These are phyloP conservation scores for Paragyromitra xinjiangensis DNA, from an alignment of 495 filamentous ascomycete genomes.

Conservation along the genomic window DNA sequence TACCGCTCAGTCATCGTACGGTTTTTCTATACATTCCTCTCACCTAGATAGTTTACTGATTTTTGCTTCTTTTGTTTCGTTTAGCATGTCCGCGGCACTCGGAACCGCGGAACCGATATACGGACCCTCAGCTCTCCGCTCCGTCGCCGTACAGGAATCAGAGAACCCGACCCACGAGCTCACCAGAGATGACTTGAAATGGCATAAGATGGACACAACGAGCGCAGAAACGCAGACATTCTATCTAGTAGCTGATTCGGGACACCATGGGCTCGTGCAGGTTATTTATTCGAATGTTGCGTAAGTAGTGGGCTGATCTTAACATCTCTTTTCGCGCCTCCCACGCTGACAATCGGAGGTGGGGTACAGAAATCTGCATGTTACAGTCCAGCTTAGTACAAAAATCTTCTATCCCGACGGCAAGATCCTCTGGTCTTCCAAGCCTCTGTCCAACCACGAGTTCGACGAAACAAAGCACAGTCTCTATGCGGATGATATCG, in stretches of 20 bases:
- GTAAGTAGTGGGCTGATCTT: conserved; percentile 66
- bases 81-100: conserved; percentile 85
- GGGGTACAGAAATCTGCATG: conserved; percentile 77
- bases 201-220: conserved; percentile 81
- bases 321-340: background rate
- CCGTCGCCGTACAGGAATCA: conserved; percentile 81
- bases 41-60: conserved; percentile 1
- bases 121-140: conserved; percentile 85
- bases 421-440: conserved; percentile 81
- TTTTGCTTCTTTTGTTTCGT: conserved; percentile 16
- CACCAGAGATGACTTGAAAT: conserved; percentile 79
- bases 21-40: background rate
- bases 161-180: conserved; percentile 81
- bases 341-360: background rate
- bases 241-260: conserved; percentile 83
- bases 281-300: conserved; percentile 97
- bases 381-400: conserved; percentile 87
- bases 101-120: conserved; percentile 97
- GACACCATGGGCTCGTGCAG: conserved; percentile 80
- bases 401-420: conserved; percentile 85
- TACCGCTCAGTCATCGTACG: conserved; percentile 53
- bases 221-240: conserved; percentile 96
- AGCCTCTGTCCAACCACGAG: conserved; percentile 74
- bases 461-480: conserved; percentile 84
- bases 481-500: conserved; percentile 84